A percentile compares a stretch with the other conserved stretches of the same genome.
phyloP scores from a whole-genome alignment of 257 asterid genomes.

The Solanum chaucha region DNA sequence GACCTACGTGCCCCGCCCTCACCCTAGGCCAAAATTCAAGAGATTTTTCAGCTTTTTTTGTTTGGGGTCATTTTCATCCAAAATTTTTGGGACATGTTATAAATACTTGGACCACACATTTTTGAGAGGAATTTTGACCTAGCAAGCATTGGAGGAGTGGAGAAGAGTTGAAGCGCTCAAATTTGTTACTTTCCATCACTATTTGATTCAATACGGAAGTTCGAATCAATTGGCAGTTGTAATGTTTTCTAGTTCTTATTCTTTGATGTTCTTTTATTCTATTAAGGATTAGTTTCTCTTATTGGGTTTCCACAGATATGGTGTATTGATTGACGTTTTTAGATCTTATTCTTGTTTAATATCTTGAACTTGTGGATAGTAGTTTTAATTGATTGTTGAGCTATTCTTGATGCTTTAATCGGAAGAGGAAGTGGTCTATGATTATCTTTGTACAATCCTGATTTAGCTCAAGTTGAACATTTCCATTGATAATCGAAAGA shows the following conservation, averaged over 20 bases:
- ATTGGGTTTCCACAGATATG: background rate
- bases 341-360: background rate
- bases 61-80: background rate
- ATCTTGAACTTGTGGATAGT: background rate
- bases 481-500: background rate
- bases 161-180: background rate
- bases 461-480: background rate
- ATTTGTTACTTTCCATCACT: background rate
- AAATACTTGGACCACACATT: background rate
- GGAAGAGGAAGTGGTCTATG: background rate
- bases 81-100: background rate
- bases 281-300: background rate
- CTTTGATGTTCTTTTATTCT: background rate
- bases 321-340: background rate
- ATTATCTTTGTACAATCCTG: background rate
- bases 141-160: background rate
- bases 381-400: background rate
- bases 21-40: background rate
- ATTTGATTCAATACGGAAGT: background rate
- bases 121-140: background rate
- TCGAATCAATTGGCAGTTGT: background rate
- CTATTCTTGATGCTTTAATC: background rate
- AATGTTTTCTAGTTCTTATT: background rate
- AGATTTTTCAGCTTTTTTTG: background rate
- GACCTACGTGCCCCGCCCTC: background rate